Conservation (phyloP, 192 early-diverging fungal species). For the Backusella tarrabulga region DNA sequence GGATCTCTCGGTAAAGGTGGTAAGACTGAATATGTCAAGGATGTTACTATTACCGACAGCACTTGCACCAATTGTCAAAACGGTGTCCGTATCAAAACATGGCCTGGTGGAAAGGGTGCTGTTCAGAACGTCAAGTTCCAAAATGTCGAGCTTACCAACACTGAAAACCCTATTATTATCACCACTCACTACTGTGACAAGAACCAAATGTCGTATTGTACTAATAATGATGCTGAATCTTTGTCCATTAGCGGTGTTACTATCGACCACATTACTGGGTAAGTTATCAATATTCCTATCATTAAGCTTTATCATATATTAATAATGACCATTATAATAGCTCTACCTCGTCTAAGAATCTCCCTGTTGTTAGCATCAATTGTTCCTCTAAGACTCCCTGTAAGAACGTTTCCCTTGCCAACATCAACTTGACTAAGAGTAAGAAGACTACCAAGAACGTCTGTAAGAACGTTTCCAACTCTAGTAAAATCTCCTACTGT, state of each 20-base stretch:
- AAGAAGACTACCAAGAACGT: slow-evolving; percentile 22
- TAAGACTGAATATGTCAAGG: slow-evolving; percentile 32
- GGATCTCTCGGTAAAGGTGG: slow-evolving; percentile 18
- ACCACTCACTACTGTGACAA: slow-evolving; percentile 50
- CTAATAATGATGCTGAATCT: slow-evolving; percentile 26
- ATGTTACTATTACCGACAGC: slow-evolving; percentile 33
- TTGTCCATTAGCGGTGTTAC: slow-evolving; percentile 42
- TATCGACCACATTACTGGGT: slow-evolving; percentile 39
- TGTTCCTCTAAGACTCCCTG: slow-evolving; percentile 19
- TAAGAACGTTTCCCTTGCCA: background rate
- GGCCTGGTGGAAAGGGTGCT: slow-evolving; percentile 38
- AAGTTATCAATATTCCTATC: background rate
- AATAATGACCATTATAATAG: slow-evolving; percentile 9
- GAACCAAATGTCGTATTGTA: slow-evolving; percentile 34
- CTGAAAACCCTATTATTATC: slow-evolving; percentile 36
- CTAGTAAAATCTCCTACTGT: slow-evolving; percentile 17
- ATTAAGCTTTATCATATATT: background rate
- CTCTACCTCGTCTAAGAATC: background rate
- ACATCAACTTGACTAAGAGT: slow-evolving; percentile 14
- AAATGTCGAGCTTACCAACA: slow-evolving; percentile 38
- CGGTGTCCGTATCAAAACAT: slow-evolving; percentile 53
- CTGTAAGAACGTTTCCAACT: slow-evolving; percentile 15
- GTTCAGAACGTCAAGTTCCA: slow-evolving; percentile 47
- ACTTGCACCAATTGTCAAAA: slow-evolving; percentile 36
- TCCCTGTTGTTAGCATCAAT: slow-evolving; percentile 14